Base-by-base conservation (phyloP, 225 moss, liverwort and hornwort genomes). In the Polytrichum formosum region DNA sequence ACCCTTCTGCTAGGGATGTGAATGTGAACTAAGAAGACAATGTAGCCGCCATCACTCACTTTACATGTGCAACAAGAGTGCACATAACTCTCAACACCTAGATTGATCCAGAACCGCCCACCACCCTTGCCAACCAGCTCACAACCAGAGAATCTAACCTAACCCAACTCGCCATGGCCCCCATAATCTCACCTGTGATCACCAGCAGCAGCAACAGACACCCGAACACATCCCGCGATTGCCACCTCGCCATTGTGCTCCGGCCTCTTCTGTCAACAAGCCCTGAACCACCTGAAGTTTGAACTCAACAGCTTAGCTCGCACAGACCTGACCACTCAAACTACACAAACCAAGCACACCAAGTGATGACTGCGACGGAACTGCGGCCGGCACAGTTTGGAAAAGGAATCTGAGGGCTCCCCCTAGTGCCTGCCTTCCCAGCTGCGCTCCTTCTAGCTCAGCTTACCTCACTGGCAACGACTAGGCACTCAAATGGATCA, bases 221-320 rank as follows among this genome's bases (percentile, higher is more conserved):
- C 46, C 86, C 86, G 20, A 77, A 77, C 10, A 86, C 66, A 63
- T 86, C 86, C 7, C 86, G 80, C 59, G 82, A 79, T 0, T 86
- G 86, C 77, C 75, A 85, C 28, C 74, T 80, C 67, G 80, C 86
- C 86, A 86, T 82, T 2, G 74, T 74, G 13, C 46, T 46, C 16
- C 16, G 16, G 46, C 46, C 46, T 46, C 46, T 2, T 46, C 46
- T 46, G 46, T 16, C 46, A 46, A 4, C 46, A 46, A 46, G 46
- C 46, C 46, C 46, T 46, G 46, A 46, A 46, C 46, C 46, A 13
- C 46, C 4, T 46, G 46, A 46, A 46, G 46, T 46, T 46, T 46
- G 46, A 46, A 13, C 46, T 46, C 7, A 2, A 46, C 6, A 46
- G 46, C 35, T 46, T 46, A 46, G 46, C 46, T 16, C 46, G 10